Evolutionary conservation across 139 green algal genomes (phyloP).

Genomic region (Nannochloris sp.): DNA sequence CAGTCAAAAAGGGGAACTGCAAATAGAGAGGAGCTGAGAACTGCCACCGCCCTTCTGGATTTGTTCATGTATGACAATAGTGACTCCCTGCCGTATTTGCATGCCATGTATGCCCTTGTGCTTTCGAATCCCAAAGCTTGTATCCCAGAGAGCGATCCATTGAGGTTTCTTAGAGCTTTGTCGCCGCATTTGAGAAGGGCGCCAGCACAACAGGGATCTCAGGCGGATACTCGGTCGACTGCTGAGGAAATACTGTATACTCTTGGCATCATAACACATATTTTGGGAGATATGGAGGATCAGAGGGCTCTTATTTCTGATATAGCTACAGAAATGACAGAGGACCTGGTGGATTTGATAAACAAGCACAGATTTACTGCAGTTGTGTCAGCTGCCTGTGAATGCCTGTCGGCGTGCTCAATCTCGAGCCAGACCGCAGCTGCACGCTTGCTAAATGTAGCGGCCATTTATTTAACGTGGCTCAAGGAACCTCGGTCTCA

Average conservation of each 20-base stretch:
- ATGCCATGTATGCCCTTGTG: slow-evolving; percentile 68
- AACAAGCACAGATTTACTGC: slow-evolving; percentile 27
- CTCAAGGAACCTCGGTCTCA: slow-evolving; percentile 16
- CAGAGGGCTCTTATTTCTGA: slow-evolving; percentile 11
- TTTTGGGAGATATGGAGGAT: slow-evolving; percentile 24
- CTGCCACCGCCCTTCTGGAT: slow-evolving; percentile 49
- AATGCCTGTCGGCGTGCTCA: slow-evolving; percentile 44
- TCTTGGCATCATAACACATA: slow-evolving; percentile 35
- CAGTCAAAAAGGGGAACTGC: slow-evolving; percentile 16
- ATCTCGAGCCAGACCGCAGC: slow-evolving; percentile 13
- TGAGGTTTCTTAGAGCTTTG: slow-evolving; percentile 46
- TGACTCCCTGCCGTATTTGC: slow-evolving; percentile 28
- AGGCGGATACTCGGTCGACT: slow-evolving; percentile 7
- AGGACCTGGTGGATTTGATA: slow-evolving; percentile 46
- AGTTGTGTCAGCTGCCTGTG: slow-evolving; percentile 37
- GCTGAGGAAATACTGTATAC: slow-evolving; percentile 52
- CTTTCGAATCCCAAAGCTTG: slow-evolving; percentile 46
- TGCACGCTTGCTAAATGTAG: slow-evolving; percentile 19
- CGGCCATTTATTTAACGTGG: slow-evolving; percentile 3
- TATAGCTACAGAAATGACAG: slow-evolving; percentile 33
- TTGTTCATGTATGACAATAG: not conserved
- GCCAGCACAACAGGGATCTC: not conserved
- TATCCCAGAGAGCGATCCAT: slow-evolving; percentile 38
- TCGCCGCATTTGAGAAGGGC: slow-evolving; percentile 56
- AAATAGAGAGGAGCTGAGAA: slow-evolving; percentile 17